These are phyloP conservation scores for Psidium guajava DNA, from an alignment of 345 rosid species.

Conservation along the genomic window DNA sequence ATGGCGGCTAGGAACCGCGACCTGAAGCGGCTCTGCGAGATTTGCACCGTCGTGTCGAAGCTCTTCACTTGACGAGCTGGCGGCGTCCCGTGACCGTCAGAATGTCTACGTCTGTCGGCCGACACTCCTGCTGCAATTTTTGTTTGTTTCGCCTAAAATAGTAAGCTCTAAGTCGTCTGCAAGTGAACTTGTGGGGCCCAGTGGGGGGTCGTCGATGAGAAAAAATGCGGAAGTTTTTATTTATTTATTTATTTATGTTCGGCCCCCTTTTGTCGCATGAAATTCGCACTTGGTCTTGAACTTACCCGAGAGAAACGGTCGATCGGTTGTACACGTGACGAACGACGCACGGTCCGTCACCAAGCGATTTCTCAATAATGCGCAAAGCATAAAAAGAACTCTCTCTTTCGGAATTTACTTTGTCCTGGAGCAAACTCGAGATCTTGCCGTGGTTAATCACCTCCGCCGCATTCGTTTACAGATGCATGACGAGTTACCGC, in stretches of 20 bases:
- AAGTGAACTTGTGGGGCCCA: background rate
- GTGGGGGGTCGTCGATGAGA: background rate
- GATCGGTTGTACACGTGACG: background rate
- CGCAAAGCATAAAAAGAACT: background rate
- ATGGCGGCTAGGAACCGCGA: slow-evolving; percentile 11
- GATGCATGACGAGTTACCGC: background rate
- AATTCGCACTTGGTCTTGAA: background rate
- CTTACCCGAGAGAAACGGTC: background rate
- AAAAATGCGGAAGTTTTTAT: too few relatives aligned
- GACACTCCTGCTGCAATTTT: background rate
- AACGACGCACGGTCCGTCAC: background rate
- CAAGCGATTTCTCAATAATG: background rate
- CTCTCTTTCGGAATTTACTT: background rate
- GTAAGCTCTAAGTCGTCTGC: background rate
- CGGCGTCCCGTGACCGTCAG: background rate
- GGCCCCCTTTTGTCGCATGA: background rate
- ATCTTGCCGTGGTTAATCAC: background rate
- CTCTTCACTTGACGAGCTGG: slow-evolving; percentile 1
- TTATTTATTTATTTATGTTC: too few relatives aligned
- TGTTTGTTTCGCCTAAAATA: too few relatives aligned
- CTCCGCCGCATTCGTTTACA: background rate
- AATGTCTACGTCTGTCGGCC: background rate
- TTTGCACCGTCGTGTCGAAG: slow-evolving; percentile 10
- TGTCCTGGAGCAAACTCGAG: background rate
- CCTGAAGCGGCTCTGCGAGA: slow-evolving; percentile 14